phyloP scores from a whole-genome alignment of 352 stramenopile species.

The Thraustotheca clavata region DNA sequence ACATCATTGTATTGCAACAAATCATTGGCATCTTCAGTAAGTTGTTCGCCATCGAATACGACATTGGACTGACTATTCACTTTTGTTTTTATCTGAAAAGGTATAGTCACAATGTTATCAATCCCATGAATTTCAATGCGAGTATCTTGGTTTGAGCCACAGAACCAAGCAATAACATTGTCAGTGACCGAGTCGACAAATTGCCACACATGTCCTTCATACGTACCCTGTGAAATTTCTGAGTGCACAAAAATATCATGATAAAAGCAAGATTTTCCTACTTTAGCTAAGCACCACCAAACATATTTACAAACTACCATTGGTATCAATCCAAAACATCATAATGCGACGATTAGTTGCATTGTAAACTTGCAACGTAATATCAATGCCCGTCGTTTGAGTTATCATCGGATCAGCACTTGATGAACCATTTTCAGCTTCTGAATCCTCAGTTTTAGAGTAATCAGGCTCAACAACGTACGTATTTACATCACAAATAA shows the following conservation, averaged over 20 bases:
- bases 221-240: not conserved
- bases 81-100: not conserved
- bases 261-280: not conserved
- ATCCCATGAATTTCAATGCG: not conserved
- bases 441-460: not conserved
- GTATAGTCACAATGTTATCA: not conserved
- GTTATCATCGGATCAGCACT: not conserved
- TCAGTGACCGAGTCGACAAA: not conserved
- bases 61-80: not conserved
- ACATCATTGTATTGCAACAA: not conserved
- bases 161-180: not conserved
- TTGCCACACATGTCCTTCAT: conserved; percentile 11
- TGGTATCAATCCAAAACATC: conserved; percentile 4
- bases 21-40: not conserved
- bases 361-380: not conserved
- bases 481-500: not conserved
- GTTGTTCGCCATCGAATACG: not conserved
- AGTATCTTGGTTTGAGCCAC: not conserved
- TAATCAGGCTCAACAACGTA: not conserved
- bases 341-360: not conserved
- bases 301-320: too few relatives aligned
- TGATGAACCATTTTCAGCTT: not conserved
- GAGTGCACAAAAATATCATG: not conserved
- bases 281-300: too few relatives aligned
- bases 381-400: not conserved